Conservation (phyloP, 106 monocot genomes). For the Allium cepa region DNA sequence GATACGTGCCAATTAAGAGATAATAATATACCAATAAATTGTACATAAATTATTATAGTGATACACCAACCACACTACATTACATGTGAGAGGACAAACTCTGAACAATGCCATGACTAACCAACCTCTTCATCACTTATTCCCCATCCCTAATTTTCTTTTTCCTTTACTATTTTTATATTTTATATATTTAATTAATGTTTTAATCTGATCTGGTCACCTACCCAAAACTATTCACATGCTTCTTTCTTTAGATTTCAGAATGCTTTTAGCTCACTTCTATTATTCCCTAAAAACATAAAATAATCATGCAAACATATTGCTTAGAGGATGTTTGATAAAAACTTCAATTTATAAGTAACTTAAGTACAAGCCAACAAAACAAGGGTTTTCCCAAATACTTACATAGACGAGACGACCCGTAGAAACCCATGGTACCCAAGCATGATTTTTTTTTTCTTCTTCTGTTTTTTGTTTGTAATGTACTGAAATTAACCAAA, state of each 20-base stretch:
- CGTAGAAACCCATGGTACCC: no score
- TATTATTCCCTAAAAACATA: not conserved
- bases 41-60: no score
- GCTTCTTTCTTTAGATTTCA: not conserved
- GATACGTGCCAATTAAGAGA: no score
- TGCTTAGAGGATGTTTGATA: not conserved
- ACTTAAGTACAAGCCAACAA: no score
- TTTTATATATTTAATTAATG: not conserved
- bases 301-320: not conserved
- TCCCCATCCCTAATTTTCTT: not conserved
- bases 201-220: not conserved
- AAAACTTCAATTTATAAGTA: not conserved
- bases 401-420: no score
- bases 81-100: conserved; percentile 2
- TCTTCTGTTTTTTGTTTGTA: no score
- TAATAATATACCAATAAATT: no score
- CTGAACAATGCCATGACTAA: not conserved
- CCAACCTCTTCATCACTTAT: not conserved
- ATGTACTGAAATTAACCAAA: no score
- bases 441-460: no score
- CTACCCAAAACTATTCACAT: conserved; percentile 9
- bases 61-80: conserved; percentile 1
- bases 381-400: no score
- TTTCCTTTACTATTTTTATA: no score
- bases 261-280: conserved; percentile 1